Percentiles rank a stretch among this genome's conserved stretches.
Evolutionary conservation across 306 rosid genomes (phyloP).

Genomic region (Ormosia semicastrata): DNA sequence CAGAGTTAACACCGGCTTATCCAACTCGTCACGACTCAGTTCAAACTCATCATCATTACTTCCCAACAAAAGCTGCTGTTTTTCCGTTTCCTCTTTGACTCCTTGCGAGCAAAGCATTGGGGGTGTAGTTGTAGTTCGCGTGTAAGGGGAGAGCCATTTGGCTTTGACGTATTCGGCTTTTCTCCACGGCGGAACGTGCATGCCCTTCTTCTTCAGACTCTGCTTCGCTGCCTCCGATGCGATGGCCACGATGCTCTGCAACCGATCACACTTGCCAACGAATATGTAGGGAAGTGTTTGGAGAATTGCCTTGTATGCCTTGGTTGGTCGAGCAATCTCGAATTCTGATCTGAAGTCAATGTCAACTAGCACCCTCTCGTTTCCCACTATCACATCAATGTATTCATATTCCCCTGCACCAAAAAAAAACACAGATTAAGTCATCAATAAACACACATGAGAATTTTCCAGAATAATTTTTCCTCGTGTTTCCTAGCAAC

Average conservation of each 20-base stretch:
- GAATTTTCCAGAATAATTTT: background rate
- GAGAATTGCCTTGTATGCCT: slow-evolving; percentile 58
- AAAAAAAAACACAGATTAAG: background rate
- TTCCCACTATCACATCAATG: slow-evolving; percentile 57
- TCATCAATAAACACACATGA: background rate
- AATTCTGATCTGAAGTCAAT: slow-evolving; percentile 79
- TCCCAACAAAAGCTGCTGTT: background rate
- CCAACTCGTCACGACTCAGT: slow-evolving; percentile 20
- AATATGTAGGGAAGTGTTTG: slow-evolving; percentile 63
- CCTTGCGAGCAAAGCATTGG: background rate
- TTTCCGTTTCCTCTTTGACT: background rate
- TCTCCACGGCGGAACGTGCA: slow-evolving; percentile 88
- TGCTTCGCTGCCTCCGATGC: slow-evolving; percentile 73
- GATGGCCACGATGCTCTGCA: slow-evolving; percentile 51
- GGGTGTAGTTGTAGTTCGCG: slow-evolving; percentile 20
- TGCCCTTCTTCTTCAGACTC: slow-evolving; percentile 71
- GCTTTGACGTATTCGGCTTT: slow-evolving; percentile 60
- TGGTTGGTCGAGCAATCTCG: slow-evolving; percentile 79
- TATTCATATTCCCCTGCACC: slow-evolving; percentile 69
- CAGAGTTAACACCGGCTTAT: slow-evolving; percentile 15
- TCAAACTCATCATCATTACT: background rate
- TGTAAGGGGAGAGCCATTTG: slow-evolving; percentile 72
- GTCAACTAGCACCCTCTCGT: slow-evolving; percentile 60
- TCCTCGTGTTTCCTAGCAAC: too few relatives aligned
- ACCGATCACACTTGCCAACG: slow-evolving; percentile 62